phyloP scores from a whole-genome alignment of 2,329 filamentous ascomycete species.

The Botryotinia convoluta region DNA sequence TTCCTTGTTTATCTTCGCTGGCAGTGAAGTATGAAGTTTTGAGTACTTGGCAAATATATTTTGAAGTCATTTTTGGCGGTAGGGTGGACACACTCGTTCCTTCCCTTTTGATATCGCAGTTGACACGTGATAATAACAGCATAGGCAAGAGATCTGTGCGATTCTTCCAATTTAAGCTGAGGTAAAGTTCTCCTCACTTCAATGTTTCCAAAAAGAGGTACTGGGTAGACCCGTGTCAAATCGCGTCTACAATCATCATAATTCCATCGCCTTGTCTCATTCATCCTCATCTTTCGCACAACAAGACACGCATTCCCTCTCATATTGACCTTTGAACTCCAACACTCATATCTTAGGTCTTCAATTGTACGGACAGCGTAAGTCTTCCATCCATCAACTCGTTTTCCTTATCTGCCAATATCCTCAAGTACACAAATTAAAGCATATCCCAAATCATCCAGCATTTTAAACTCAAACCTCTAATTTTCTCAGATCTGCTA shows the following conservation, averaged over 20 bases:
- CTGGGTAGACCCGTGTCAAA: background rate
- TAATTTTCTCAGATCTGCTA: background rate
- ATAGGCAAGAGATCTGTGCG: no score
- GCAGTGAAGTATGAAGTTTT: no score
- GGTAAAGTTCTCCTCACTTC: background rate
- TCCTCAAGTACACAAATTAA: background rate
- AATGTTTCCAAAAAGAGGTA: background rate
- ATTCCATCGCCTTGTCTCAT: background rate
- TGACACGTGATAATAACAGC: background rate
- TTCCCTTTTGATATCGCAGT: background rate
- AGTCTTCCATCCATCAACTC: background rate
- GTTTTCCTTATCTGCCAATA: background rate
- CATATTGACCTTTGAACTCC: background rate
- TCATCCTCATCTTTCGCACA: background rate
- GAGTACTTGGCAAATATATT: background rate
- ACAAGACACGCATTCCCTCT: background rate
- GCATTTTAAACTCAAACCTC: no score
- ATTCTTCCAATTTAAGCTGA: background rate
- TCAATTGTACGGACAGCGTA: background rate
- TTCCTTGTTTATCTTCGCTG: background rate
- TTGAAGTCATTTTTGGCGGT: background rate
- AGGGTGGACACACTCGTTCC: background rate
- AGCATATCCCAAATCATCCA: background rate
- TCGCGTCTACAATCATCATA: background rate
- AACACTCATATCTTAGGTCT: background rate